phyloP scores from a whole-genome alignment of 495 filamentous ascomycete genomes.

The Niebla homalea region DNA sequence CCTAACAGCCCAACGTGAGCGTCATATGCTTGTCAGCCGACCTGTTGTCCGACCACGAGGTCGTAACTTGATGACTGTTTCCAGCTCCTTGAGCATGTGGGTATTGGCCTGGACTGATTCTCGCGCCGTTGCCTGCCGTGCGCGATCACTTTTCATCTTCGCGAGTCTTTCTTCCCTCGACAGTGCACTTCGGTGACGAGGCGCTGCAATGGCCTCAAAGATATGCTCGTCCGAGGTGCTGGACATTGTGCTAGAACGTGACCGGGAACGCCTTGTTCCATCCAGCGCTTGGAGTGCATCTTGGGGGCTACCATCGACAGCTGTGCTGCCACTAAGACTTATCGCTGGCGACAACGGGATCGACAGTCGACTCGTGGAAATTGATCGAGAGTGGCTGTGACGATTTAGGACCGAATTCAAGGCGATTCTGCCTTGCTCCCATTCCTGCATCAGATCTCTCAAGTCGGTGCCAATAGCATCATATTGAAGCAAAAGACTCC shows the following conservation, averaged over 20 bases:
- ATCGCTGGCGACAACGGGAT: constrained; percentile 67
- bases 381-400: constrained; percentile 54
- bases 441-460: constrained; percentile 69
- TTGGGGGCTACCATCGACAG: constrained; percentile 65
- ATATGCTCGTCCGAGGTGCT: constrained; percentile 56
- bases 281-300: constrained; percentile 67
- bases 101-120: constrained; percentile 68
- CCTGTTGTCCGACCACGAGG: constrained; percentile 37
- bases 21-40: constrained; percentile 36
- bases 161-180: constrained; percentile 78
- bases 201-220: constrained; percentile 77
- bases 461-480: constrained; percentile 88
- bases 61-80: constrained; percentile 73
- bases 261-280: constrained; percentile 29
- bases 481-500: constrained; percentile 72
- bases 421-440: constrained; percentile 73
- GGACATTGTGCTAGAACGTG: constrained; percentile 24
- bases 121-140: constrained; percentile 47
- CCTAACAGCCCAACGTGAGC: not conserved
- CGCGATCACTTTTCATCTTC: constrained; percentile 80
- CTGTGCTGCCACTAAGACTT: constrained; percentile 72
- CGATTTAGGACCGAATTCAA: constrained; percentile 59
- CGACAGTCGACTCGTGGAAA: constrained; percentile 50
- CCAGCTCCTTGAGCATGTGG: constrained; percentile 81
- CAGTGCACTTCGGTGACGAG: constrained; percentile 55